A percentile compares a stretch with the other conserved stretches of the same genome.
Evolutionary conservation across 306 rosid species (phyloP).

Genomic region (Dalbergia cochinchinensis): DNA sequence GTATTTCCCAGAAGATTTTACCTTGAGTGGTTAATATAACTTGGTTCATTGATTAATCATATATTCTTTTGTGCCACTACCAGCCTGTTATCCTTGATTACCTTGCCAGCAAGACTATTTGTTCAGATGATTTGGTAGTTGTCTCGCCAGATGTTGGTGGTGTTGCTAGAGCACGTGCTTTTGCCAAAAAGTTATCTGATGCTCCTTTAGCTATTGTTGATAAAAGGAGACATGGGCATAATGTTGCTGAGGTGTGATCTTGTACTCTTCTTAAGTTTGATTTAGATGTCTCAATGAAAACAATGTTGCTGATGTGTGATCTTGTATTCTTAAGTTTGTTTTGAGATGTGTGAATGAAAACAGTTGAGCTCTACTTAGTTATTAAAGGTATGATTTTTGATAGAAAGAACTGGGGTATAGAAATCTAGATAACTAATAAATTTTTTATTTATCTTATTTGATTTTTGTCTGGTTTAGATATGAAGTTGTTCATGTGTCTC

Average conservation of each 20-base stretch:
- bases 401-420: background rate
- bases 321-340: too few relatives aligned
- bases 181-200: slow-evolving; percentile 94
- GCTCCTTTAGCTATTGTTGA: slow-evolving; percentile 99
- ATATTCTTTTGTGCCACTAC: slow-evolving; percentile 44
- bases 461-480: background rate
- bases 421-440: background rate
- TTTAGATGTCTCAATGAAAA: background rate
- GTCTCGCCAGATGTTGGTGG: slow-evolving; percentile 99
- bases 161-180: slow-evolving; percentile 98
- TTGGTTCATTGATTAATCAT: slow-evolving; percentile 41
- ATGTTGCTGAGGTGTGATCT: slow-evolving; percentile 80
- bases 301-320: too few relatives aligned
- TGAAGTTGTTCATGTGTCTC: background rate
- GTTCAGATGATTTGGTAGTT: slow-evolving; percentile 94
- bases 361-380: background rate
- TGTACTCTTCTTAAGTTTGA: slow-evolving; percentile 9
- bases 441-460: background rate
- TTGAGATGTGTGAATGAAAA: background rate
- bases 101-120: slow-evolving; percentile 95
- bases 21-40: slow-evolving; percentile 6
- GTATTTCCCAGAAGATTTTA: background rate
- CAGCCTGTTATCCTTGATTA: slow-evolving; percentile 99
- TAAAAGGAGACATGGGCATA: slow-evolving; percentile 96
- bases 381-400: slow-evolving; percentile 5